Evolutionary conservation across 192 early-diverging fungal genomes (phyloP).

Genomic region (Coemansia sp.): DNA sequence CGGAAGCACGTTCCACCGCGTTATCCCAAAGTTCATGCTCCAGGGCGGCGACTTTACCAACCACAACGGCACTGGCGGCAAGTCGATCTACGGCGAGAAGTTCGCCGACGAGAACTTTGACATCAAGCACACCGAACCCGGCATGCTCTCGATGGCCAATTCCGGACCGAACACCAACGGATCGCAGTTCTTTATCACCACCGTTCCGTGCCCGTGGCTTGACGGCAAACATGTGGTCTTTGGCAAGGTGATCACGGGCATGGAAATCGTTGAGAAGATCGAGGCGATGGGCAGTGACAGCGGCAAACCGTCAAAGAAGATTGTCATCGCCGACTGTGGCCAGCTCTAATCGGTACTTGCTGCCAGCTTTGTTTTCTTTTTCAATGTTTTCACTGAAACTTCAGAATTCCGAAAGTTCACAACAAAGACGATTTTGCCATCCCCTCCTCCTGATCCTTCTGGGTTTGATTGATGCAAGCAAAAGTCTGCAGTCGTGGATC

Average conservation of each 20-base stretch:
- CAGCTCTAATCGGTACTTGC: conserved; percentile 43
- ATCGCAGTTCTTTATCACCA: conserved; percentile 82
- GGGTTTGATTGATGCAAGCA: too few relatives aligned
- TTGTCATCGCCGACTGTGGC: conserved; percentile 71
- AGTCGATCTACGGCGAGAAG: conserved; percentile 76
- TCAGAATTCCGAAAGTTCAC: too few relatives aligned
- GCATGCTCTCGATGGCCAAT: conserved; percentile 80
- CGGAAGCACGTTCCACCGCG: conserved; percentile 83
- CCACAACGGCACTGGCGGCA: conserved; percentile 76
- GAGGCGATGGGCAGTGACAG: conserved; percentile 60
- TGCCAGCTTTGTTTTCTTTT: background rate
- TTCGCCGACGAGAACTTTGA: conserved; percentile 78
- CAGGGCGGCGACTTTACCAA: conserved; percentile 87
- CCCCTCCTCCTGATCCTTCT: too few relatives aligned
- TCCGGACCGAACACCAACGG: conserved; percentile 78
- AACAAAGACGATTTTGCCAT: too few relatives aligned
- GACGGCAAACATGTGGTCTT: conserved; percentile 81
- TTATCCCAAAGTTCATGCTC: conserved; percentile 86
- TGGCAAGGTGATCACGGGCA: conserved; percentile 74
- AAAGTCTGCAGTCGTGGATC: background rate
- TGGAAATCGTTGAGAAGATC: conserved; percentile 75
- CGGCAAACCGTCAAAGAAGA: conserved; percentile 64
- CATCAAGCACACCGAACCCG: conserved; percentile 67
- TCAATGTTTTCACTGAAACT: background rate
- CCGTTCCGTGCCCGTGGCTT: conserved; percentile 70